Evolutionary conservation across 164 flowering plant genomes (phyloP), one percentile per base, ranked within the genome.

Genomic region (Aristolochia fimbriata): DNA sequence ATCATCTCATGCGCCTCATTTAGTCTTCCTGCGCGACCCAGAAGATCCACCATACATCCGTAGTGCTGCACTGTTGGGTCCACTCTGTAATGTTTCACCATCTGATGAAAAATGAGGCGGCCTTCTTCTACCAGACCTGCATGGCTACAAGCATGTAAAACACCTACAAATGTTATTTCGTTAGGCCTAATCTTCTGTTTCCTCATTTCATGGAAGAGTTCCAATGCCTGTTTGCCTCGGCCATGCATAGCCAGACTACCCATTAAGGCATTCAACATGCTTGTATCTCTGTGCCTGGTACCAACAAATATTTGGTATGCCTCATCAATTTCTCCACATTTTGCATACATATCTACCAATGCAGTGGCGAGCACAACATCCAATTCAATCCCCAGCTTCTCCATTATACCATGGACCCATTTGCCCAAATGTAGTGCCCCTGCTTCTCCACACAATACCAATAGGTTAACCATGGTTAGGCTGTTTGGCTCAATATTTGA

Each of bases 1-100:
- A 84, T 77, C 50, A 76, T 55, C 30, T 78, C 55, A 47, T 66
- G 57, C 15, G 86, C 86, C 62, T 78, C 77, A 19, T 72, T 65
- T 21, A 84, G 74, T 51, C 55, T 64, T 62, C 89, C 86, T 16
- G 84, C 84, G 68, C 84, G 78, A 24, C 84, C 85, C 9, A 83
- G 74, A 61, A 81, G 77, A 75, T 83, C 84, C 31, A 81, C 85
- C 77, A 81, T 72, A 53, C 88, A 83, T 41, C 86, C 88, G 49
- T 80, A 81, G 61, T 81, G 88, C 74, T 80, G 83, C 41, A 84
- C 69, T 47, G 70, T 71, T 11, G 81, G 84, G 12, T 48, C 70
- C 73, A 80, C 48, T 25, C 70, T 70, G 57, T 59, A 73, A 46
- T 63, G 61, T 16, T 65, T 31, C 16, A 65, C 65, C 84, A 81